Evolutionary conservation across 306 rosid genomes (phyloP), one percentile per base, ranked within the genome.

Genomic region (Vigna angularis): DNA sequence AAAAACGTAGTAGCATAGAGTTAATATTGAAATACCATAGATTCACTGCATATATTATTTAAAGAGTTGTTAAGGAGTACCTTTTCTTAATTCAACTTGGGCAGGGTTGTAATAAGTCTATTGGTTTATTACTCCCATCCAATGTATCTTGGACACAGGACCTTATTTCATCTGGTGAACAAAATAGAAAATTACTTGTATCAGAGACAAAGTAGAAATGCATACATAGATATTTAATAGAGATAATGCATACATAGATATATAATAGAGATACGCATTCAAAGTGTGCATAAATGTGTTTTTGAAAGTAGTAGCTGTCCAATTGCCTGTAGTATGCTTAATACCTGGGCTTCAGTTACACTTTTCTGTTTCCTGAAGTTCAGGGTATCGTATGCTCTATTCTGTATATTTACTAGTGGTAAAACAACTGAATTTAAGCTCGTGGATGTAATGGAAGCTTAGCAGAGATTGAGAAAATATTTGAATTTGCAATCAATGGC

Each of bases 361-460:
- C 76, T 83, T 65, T 86, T 88, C 84, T 88, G 77, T 84, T 86
- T 84, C 86, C 89, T 84, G 91, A 88, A 89, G 89, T 81, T 79
- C 76, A 89, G 86, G 86, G 78, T 84, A 84, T 86, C 86, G 84
- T 84, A 93, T 92, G 90, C 89, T 91, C 83, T 89, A 85, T 90
- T 88, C 90, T 90, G 83, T 84, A 84, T 83, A 84, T 87, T 88
- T 80, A 78, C 82, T 85, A 79, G 87, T 86, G 79, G 90, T 89
- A 89, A 87, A 76, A 86, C 89, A 79, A 90, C 97, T 93, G 97
- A 95, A 87, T 84, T 89, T 95, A 90, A 84, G 89, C 98, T 93
- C 87, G 66, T 95, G 97, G 92, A 83, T 93, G 90, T 90, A 82
- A 90, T 95, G 99, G 94, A 95, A 93, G 99, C 93, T 93, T 95